These are phyloP conservation scores for Ceratobasidium papillatum DNA, from an alignment of 1,284 basidiomycete species.

Conservation along the genomic window DNA sequence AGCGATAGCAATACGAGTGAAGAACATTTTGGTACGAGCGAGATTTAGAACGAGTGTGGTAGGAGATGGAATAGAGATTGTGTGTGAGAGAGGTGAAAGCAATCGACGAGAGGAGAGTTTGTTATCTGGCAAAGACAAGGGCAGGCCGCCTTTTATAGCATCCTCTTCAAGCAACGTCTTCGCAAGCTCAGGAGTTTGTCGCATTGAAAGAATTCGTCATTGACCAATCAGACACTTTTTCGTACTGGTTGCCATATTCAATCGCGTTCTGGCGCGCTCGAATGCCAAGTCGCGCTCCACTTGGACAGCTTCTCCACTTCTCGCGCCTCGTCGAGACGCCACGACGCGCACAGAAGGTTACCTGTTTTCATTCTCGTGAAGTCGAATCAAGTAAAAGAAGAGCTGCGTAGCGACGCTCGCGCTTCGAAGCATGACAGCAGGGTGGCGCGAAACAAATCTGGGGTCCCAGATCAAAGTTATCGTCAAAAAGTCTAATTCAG, in stretches of 20 bases:
- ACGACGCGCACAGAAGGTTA: background rate
- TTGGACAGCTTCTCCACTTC: background rate
- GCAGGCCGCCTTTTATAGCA: background rate
- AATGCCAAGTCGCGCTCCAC: conserved; percentile 10
- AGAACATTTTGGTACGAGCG: conserved; percentile 9
- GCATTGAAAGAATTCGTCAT: background rate
- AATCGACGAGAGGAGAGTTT: background rate
- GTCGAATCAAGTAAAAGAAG: background rate
- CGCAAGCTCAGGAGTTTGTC: background rate
- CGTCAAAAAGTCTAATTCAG: background rate
- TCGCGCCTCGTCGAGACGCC: background rate
- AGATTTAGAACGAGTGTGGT: background rate
- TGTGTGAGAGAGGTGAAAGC: background rate
- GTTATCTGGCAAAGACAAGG: background rate
- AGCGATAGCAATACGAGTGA: conserved; percentile 17
- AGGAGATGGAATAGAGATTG: background rate
- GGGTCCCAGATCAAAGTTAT: background rate
- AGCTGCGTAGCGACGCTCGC: background rate
- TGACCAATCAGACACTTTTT: background rate
- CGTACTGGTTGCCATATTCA: background rate
- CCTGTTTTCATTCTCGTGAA: background rate
- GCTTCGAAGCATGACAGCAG: background rate
- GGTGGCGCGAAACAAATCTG: background rate
- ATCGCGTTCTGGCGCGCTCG: background rate
- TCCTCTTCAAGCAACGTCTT: background rate